Base-by-base conservation (phyloP, 176 grass and related monocot genomes). In the Oryza punctata region DNA sequence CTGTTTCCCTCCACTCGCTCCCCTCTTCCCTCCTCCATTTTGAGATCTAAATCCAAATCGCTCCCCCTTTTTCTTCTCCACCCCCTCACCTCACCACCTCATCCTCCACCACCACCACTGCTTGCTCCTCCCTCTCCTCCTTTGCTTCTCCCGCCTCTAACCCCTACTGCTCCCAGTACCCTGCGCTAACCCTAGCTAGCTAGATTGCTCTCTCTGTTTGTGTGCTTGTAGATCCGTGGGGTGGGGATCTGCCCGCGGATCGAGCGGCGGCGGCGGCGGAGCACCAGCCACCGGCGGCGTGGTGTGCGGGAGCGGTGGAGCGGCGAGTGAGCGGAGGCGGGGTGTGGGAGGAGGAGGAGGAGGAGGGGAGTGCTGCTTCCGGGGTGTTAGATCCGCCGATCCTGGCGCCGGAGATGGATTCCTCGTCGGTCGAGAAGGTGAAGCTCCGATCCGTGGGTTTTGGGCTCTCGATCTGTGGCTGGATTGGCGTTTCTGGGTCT, bases 351-450 rank as follows among this genome's bases (percentile, higher is more conserved):
- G 83, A 45, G 28, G n/a, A n/a, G n/a, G n/a, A n/a, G n/a, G n/a
- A n/a, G n/a, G n/a, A n/a, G 6, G 46, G 46, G 59, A 73, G 60
- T 4, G 45, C 57, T 24, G 79, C 41, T 0, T 61, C 57, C n/a
- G 54, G 49, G 10, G 72, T 78, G 66, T 35, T 77, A 78, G 88
- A 90, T 90, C 88, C 83, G 73, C 78, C 78, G 32, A 27, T 86
- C 88, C 7, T 81, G 52, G 72, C 65, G 78, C 54, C 65, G 0
- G 73, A 78, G 32, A 90, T 90, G 88, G 83, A 72, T 14, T 90
- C 83, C 21, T 90, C 83, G 33, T 78, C 78, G 44, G 88, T 61
- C 6, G 73, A 82, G 33, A 90, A 90, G 88, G 88, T 86, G 88
- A 82, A 82, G 88, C 78, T 27, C 78, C 78, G 73, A 77, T 89